These are phyloP conservation scores for Arctium lappa DNA, from an alignment of 129 eudicot species.

Conservation along the genomic window DNA sequence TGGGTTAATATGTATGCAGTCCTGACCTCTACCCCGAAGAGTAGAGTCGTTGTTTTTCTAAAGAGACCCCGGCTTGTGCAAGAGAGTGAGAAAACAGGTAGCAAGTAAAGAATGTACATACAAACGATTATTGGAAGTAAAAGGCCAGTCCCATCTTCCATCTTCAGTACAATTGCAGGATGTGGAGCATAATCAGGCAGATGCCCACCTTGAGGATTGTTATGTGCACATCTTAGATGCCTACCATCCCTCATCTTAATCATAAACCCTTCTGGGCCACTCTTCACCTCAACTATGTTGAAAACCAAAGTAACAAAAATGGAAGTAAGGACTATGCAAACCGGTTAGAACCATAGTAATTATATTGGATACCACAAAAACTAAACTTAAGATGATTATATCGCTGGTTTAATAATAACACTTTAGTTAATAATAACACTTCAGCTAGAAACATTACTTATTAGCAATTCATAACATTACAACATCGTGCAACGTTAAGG, in stretches of 20 bases:
- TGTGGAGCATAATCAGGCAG: constrained; percentile 67
- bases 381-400: not conserved
- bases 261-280: constrained; percentile 35
- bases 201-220: constrained; percentile 49
- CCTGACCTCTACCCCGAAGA: too few relatives aligned
- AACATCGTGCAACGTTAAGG: not conserved
- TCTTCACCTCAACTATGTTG: constrained; percentile 29
- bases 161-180: constrained; percentile 88
- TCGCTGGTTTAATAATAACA: not conserved
- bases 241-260: constrained; percentile 41
- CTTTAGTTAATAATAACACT: not conserved
- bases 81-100: too few relatives aligned
- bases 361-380: not conserved
- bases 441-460: not conserved
- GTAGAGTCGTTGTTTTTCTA: too few relatives aligned
- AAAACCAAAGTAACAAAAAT: not conserved
- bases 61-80: too few relatives aligned
- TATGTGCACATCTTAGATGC: constrained; percentile 37
- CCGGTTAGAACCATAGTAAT: not conserved
- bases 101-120: constrained; percentile 26
- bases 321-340: not conserved
- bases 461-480: not conserved
- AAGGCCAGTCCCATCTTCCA: constrained; percentile 95
- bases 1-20: too few relatives aligned
- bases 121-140: constrained; percentile 88